Base-by-base conservation (phyloP, 257 asterid genomes). In the Linderniella brevidens region DNA sequence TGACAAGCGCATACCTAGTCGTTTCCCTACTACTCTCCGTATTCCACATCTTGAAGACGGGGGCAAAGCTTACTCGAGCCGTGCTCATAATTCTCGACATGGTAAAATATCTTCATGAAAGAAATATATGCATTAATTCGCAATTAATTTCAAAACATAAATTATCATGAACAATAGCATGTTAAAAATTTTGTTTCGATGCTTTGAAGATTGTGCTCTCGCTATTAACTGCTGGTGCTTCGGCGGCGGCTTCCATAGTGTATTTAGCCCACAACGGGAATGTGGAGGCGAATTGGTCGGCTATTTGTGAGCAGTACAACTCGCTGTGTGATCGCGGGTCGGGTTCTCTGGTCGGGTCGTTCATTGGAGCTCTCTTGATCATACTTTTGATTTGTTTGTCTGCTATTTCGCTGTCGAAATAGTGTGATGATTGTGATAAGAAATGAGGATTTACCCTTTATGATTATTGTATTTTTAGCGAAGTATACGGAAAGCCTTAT, bases 191-290 rank as follows among this genome's bases (percentile, higher is more conserved):
- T 25, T 25, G 9, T 42, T 39, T 57, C 38, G 52, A 40, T 17
- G 6, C 32, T 3, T 35, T 56, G 67, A 35, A 85, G 95, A 86
- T 56, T 55, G 72, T 76, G 83, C 12, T 76, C 61, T 85, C 65
- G 15, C 71, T 81, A 17, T 35, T 81, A 65, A 68, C 73, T 0
- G 68, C 79, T 0, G 96, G 72, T 35, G 88, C 86, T 11, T 76
- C 92, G 1, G 92, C 96, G 16, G 80, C 92, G 9, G 82, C 92
- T 17, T 92, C 96, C 11, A 78, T 86, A 0, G 93, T 86, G 3
- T 81, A 85, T 66, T 63, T 85, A 20, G 96, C 93, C 4, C 96
- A 85, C 61, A 76, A 81, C 40, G 93, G 93, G 10, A 85, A 85
- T 45, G 58, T 48, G 2, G 37, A 58, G 50, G 42, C 96, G 0